Evolutionary conservation across 129 eudicot genomes (phyloP), one percentile per base, ranked within the genome.

Genomic region (Saposhnikovia divaricata): DNA sequence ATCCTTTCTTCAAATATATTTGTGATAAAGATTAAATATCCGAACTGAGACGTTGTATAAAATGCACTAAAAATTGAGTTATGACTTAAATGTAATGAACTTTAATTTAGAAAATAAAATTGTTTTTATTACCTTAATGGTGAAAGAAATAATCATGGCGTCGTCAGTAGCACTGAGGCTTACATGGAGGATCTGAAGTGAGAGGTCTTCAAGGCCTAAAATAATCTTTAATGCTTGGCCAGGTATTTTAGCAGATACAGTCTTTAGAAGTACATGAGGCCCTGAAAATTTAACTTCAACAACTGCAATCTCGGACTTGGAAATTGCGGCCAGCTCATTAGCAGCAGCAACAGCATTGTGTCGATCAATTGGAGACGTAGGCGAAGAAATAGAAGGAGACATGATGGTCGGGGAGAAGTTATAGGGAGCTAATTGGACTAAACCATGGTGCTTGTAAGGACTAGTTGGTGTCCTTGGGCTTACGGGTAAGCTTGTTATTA

Each of bases 221-320:
- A 90, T 78, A 7, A 92, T 84, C 85, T 90, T 92, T 28, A 85
- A 79, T 11, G 84, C 84, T 81, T 92, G 97, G 31, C 99, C 96
- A 18, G 84, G 90, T 61, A 89, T 85, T 74, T 86, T 81, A 69
- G 85, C 83, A 7, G 99, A 95, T 1, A 81, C 78, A 9, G 94
- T 95, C 86, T 88, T 92, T 4, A 95, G 40, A 73, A 92, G 78
- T 4, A 95, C 79, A 84, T 95, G 85, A 19, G 90, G 84, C 13
- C 97, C 91, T 28, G 86, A 82, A 74, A 95, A 95, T 61, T 95
- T 96, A 18, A 92, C 98, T 81, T 92, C 97, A 45, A 96, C 98
- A 6, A 89, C 96, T 31, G 97, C 99, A 76, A 90, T 72, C 3
- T 86, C 80, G 7, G 98, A 92, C 82, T 81, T 90, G 13, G 89